Base-by-base conservation (phyloP, 176 grass and related monocot genomes). In the Musa acuminata region DNA sequence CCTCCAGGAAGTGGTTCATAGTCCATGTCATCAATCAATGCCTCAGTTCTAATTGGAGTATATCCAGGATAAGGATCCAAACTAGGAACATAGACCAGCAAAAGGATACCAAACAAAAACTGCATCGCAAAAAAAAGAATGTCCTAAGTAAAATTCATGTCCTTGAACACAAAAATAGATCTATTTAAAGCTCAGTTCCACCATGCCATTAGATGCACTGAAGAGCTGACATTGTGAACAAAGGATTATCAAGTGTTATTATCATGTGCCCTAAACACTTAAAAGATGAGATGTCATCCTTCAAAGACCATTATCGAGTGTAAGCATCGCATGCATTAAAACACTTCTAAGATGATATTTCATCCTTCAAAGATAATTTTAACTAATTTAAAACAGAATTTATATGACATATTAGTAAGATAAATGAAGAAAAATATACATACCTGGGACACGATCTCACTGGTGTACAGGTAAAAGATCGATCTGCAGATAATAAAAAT, bases 81-180 rank as follows among this genome's bases (percentile, higher is more conserved):
- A 64, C 76, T 94, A 82, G 95, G 95, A 52, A 99, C 74, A 84
- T 99, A 90, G 64, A 83, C 72, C 82, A 99, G 80, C 73, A 94
- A 84, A 68, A 99, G 81, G 60, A 91, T 82, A 87, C 95, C 90
- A 89, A 94, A 99, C 53, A 99, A 75, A 23, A 93, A 76, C 95
- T 99, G 84, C 75, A 80, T 62, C 20, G 22, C 16, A 25, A 62
- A 24, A 80, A 24, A 23, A 3, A 73, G n/a, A 26, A 43, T 17
- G 19, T 54, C 13, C 17, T 69, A 21, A 50, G 16, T 1, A 50
- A 51, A 70, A 48, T 43, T 51, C 2, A 50, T 70, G 17, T 70
- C 9, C 43, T 70, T 22, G 10, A 48, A 19, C 67, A 70, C 17
- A 70, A 48, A 70, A 13, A 51, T 20, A 70, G 35, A 70, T 21